A percentile compares a stretch with the other conserved stretches of the same genome.
These are phyloP conservation scores for Papiliotrema fonsecae DNA, from an alignment of 1,284 basidiomycete species.

Conservation along the genomic window DNA sequence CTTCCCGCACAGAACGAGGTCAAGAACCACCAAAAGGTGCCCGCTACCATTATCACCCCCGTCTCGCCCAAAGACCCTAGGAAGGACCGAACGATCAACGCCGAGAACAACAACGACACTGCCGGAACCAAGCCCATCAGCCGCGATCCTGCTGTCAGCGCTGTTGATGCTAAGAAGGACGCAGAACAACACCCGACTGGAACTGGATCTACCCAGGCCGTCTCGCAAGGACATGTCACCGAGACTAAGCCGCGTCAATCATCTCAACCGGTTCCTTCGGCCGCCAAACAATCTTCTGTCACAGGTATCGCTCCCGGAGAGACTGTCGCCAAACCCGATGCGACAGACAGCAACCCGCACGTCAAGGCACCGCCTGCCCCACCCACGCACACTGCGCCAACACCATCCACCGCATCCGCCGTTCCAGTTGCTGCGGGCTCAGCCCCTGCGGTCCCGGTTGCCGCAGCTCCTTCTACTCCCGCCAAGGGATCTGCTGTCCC, in stretches of 20 bases:
- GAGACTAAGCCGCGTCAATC: too few species aligned
- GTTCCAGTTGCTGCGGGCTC: slow-evolving; percentile 3
- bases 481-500: slow-evolving; percentile 14
- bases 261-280: slow-evolving; percentile 4
- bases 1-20: slow-evolving; percentile 37
- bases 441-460: slow-evolving; percentile 6
- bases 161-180: slow-evolving; percentile 28
- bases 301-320: background rate
- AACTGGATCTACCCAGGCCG: slow-evolving; percentile 4
- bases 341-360: background rate
- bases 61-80: slow-evolving; percentile 25
- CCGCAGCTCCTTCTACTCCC: slow-evolving; percentile 12
- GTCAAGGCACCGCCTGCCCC: slow-evolving; percentile 2
- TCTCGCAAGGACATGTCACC: slow-evolving; percentile 6
- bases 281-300: slow-evolving; percentile 3
- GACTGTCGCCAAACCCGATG: slow-evolving; percentile 3
- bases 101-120: slow-evolving; percentile 11
- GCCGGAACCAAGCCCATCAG: slow-evolving; percentile 25
- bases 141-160: slow-evolving; percentile 21
- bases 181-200: slow-evolving; percentile 15
- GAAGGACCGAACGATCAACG: slow-evolving; percentile 35
- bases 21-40: slow-evolving; percentile 34
- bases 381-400: background rate
- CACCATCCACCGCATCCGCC: too few species aligned
- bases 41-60: slow-evolving; percentile 34